Conservation (phyloP, 257 asterid genomes). For the Orobanche coerulescens region DNA sequence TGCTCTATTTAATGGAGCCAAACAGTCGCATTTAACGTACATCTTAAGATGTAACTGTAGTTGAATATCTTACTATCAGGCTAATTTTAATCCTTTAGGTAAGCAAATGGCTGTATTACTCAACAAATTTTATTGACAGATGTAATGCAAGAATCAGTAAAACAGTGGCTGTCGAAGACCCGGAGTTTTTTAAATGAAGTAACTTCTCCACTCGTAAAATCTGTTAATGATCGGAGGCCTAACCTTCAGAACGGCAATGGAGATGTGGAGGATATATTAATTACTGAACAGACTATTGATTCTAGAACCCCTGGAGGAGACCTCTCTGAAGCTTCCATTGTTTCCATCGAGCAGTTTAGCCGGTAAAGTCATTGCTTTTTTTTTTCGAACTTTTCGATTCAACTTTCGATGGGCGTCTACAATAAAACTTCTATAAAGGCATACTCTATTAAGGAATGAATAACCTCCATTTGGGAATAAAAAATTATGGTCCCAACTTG, state of each 20-base stretch:
- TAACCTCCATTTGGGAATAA: too few species aligned
- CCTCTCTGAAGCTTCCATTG: constrained; percentile 75
- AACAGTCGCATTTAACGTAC: too few species aligned
- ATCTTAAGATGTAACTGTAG: too few species aligned
- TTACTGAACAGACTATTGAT: constrained; percentile 67
- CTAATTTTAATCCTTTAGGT: not conserved
- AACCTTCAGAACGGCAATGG: constrained; percentile 31
- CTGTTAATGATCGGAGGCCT: constrained; percentile 48
- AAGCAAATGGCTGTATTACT: not conserved
- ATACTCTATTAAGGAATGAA: too few species aligned
- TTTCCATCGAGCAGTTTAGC: constrained; percentile 96
- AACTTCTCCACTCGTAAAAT: constrained; percentile 71
- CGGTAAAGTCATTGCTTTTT: constrained; percentile 37
- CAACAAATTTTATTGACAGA: constrained; percentile 33
- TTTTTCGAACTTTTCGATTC: not conserved
- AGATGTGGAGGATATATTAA: constrained; percentile 55
- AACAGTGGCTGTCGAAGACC: constrained; percentile 73
- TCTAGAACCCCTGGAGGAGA: constrained; percentile 61
- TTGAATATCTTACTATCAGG: not conserved
- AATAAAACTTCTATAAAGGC: too few species aligned
- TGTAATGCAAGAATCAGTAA: constrained; percentile 70
- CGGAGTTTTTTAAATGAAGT: constrained; percentile 68
- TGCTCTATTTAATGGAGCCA: too few species aligned
- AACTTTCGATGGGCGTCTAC: not conserved
- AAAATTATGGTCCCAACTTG: too few species aligned